Evolutionary conservation across 345 rosid species (phyloP), one percentile per base, ranked within the genome.

Genomic region (Euclidium syriacum): DNA sequence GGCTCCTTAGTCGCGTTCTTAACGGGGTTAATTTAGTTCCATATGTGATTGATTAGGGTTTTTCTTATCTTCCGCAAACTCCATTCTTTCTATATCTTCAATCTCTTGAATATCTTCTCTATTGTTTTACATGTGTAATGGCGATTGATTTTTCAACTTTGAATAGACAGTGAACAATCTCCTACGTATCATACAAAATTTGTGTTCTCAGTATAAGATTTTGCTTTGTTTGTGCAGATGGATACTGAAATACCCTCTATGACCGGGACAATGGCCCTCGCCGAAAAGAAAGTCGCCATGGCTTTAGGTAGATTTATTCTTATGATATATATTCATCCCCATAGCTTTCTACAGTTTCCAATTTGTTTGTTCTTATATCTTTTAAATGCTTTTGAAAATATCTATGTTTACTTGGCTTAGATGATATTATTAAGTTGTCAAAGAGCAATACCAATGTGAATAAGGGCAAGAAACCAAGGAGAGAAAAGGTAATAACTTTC

Each of bases 271-370:
- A 79, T 90, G 32, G 94, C 94, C 58, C 83, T 74, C 30, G 78
- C 88, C 16, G 94, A 87, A 25, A 90, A 82, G 91, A 90, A 90
- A 66, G 73, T 90, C 83, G 83, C 76, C 70, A 90, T 90, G 97
- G 73, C 97, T n/a, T 68, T 90, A 62, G 97, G 97, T 90, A 69
- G n/a, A 62, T 20, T 52, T 11, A 22, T 35, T 6, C 26, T 18
- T 10, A 0, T 54, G 52, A 3, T 32, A 41, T 30, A 5, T 32
- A 41, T 30, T 3, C 24, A 12, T 14, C 36, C 1, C 15, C 14
- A 3, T 25, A 16, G 26, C 36, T 46, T n/a, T 48, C 19, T 25
- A 14, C 22, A n/a, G 32, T 59, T 12, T 42, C 18, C 5, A 1
- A 2, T 17, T 23, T 19, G 3, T 40, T 51, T 6, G 1, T 41